Evolutionary conservation across 371 early-diverging fungal species (phyloP).

Genomic region (Mucor ambiguus): DNA sequence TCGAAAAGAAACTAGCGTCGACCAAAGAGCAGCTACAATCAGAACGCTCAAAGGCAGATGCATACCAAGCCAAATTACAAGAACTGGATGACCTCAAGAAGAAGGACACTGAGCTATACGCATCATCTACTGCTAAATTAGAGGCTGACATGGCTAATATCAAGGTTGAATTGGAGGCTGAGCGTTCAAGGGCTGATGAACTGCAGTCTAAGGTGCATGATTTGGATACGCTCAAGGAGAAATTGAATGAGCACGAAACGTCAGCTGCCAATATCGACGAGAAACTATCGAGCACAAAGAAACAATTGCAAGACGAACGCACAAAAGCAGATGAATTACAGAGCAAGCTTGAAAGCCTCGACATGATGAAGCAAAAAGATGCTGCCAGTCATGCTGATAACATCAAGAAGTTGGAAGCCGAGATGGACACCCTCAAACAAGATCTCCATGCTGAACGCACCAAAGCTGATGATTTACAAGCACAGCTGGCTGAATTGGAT

Average conservation of each 20-base stretch:
- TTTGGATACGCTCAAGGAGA: constrained; percentile 1
- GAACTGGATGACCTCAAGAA: constrained; percentile 1
- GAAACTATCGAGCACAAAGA: background rate
- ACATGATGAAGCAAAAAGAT: constrained; percentile 10
- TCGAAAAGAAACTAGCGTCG: background rate
- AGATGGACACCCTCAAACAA: constrained; percentile 1
- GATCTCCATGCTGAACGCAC: constrained; percentile 1
- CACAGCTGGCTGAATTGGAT: constrained; percentile 2
- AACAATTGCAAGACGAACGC: background rate
- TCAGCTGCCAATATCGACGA: background rate
- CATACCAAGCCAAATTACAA: background rate
- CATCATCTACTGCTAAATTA: background rate
- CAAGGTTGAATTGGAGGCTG: constrained; percentile 3
- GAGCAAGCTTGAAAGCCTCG: constrained; percentile 4
- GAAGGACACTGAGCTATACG: background rate
- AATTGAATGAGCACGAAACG: constrained; percentile 6
- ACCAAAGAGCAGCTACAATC: constrained; percentile 2
- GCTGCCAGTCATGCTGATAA: background rate
- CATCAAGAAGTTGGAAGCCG: background rate
- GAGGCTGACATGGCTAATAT: background rate
- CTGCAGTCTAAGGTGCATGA: constrained; percentile 8
- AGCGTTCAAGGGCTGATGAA: background rate
- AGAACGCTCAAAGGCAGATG: constrained; percentile 9
- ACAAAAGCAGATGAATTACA: constrained; percentile 1
- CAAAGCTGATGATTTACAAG: constrained; percentile 3